These are phyloP conservation scores for Acanthamoeba royreba DNA, from an alignment of 208 protist genomes.

Conservation along the genomic window DNA sequence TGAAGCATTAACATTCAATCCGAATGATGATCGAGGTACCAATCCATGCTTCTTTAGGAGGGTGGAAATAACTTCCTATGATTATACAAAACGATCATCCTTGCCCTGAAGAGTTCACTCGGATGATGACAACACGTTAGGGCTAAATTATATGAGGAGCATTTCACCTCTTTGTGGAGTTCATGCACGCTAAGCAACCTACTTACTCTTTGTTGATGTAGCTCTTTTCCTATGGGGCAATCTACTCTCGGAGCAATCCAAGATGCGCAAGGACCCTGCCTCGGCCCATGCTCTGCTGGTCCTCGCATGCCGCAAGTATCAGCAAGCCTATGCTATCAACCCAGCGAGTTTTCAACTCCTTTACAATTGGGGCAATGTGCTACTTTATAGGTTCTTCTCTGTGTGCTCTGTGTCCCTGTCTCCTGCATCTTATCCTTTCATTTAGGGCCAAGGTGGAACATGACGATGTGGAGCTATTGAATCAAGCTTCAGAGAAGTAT, in stretches of 20 bases:
- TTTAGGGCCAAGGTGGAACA: not conserved
- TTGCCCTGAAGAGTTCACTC: no score
- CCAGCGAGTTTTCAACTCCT: not conserved
- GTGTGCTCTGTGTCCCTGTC: not conserved
- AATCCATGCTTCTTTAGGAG: not conserved
- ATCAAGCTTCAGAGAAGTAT: not conserved
- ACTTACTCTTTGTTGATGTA: no score
- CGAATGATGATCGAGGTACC: constrained; percentile 14
- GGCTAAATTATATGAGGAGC: no score
- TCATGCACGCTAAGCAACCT: no score
- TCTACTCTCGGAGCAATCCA: not conserved
- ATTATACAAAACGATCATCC: no score
- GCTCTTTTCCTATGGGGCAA: constrained; percentile 34
- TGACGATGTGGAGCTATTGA: not conserved
- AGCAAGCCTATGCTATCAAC: not conserved
- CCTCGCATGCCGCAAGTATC: constrained; percentile 19
- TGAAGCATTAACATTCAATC: not conserved
- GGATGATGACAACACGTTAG: no score
- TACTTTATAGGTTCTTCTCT: not conserved
- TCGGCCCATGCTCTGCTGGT: not conserved
- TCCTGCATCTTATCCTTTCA: not conserved
- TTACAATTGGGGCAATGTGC: constrained; percentile 32
- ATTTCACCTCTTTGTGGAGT: not conserved
- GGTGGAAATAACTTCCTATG: no score
- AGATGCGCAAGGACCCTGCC: not conserved